Percentiles rank a stretch among this genome's conserved stretches.
Conservation (phyloP, 768 basidiomycete genomes). For the Lactarius hengduanensis region DNA sequence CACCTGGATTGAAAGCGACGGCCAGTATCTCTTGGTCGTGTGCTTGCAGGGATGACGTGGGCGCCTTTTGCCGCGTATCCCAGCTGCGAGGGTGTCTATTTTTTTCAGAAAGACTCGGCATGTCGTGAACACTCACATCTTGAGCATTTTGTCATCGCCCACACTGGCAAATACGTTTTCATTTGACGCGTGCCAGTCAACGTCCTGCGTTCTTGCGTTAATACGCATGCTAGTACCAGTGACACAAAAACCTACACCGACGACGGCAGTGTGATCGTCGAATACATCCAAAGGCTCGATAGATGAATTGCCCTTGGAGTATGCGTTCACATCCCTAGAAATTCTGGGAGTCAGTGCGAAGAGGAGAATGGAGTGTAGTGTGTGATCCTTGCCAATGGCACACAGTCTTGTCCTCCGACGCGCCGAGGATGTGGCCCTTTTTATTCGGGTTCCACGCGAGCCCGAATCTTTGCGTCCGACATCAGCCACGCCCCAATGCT, state of each 20-base stretch:
- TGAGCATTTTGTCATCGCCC: conserved; percentile 91
- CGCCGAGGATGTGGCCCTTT: conserved; percentile 81
- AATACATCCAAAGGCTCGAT: conserved; percentile 86
- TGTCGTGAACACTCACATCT: conserved; percentile 62
- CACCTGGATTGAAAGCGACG: conserved; percentile 85
- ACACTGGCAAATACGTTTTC: conserved; percentile 91
- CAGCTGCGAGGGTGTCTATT: conserved; percentile 54
- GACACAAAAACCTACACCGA: conserved; percentile 62
- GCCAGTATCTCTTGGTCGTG: conserved; percentile 91
- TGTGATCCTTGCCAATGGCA: conserved; percentile 71
- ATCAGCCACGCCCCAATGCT: not conserved
- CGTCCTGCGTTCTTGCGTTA: conserved; percentile 57
- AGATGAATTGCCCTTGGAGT: conserved; percentile 70
- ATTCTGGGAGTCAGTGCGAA: conserved; percentile 9
- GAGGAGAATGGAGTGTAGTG: not conserved
- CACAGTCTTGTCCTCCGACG: conserved; percentile 94
- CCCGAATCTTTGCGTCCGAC: conserved; percentile 63
- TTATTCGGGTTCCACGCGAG: conserved; percentile 89
- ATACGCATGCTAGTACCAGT: not conserved
- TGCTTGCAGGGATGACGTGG: conserved; percentile 73
- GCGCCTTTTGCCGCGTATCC: conserved; percentile 79
- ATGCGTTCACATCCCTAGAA: conserved; percentile 87
- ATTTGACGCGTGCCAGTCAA: conserved; percentile 88
- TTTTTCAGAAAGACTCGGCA: conserved; percentile 13
- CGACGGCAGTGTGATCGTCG: conserved; percentile 86